Evolutionary conservation across 176 grass and related monocot species (phyloP).

Genomic region (Ananas comosus): DNA sequence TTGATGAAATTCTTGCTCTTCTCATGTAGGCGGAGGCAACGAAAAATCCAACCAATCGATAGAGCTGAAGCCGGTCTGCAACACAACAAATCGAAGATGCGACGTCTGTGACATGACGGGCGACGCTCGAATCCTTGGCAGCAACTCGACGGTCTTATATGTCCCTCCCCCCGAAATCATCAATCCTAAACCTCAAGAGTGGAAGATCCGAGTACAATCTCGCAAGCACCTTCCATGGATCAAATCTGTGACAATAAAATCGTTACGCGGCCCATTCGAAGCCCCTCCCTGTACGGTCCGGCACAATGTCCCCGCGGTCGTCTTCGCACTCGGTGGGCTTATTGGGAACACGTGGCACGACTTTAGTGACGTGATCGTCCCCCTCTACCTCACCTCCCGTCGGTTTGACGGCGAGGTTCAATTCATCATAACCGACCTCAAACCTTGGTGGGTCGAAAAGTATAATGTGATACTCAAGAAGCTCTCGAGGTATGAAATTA

Average conservation of each 20-base stretch:
- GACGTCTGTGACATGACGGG: background rate
- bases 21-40: no score
- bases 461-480: background rate
- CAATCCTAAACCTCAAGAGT: background rate
- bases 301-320: background rate
- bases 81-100: background rate
- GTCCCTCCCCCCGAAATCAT: background rate
- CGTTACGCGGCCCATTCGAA: background rate
- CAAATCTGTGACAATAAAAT: background rate
- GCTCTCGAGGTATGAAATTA: conserved; percentile 27
- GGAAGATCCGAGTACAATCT: background rate
- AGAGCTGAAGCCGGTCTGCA: background rate
- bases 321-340: background rate
- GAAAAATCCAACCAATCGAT: background rate
- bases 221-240: conserved; percentile 24
- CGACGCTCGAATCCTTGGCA: background rate
- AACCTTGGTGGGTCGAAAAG: background rate
- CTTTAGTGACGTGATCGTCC: background rate
- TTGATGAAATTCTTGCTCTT: background rate
- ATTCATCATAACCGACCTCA: background rate
- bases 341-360: background rate
- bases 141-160: background rate
- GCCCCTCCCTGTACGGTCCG: background rate
- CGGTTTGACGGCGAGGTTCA: background rate
- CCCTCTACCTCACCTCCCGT: background rate